A percentile compares a stretch with the other conserved stretches of the same genome.
Conservation (phyloP, 73 alveolate species). For the Symbiodinium natans region DNA sequence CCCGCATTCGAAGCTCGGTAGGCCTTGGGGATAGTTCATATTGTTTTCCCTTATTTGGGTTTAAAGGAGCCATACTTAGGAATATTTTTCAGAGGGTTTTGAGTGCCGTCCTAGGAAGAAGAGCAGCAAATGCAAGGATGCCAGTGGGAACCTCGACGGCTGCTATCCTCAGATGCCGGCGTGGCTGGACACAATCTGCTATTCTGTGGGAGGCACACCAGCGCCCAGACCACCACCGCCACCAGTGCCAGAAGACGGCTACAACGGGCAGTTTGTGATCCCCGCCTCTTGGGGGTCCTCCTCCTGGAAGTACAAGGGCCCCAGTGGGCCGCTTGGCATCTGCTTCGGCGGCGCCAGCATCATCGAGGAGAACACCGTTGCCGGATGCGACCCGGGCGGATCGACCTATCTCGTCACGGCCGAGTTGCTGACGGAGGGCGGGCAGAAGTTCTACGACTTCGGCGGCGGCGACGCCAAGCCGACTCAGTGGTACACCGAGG, state of each 20-base stretch:
- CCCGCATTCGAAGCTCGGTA: too few species aligned
- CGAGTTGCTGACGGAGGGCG: not conserved
- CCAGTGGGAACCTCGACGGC: not conserved
- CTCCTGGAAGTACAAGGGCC: not conserved
- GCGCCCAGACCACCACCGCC: not conserved
- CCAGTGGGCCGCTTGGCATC: conserved; percentile 3
- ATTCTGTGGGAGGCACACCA: not conserved
- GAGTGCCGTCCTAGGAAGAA: too few species aligned
- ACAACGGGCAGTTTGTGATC: conserved; percentile 6
- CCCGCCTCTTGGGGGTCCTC: not conserved
- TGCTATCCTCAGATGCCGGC: not conserved
- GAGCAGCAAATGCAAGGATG: conserved; percentile 4
- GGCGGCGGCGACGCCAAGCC: conserved; percentile 26
- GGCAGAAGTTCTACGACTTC: conserved; percentile 3
- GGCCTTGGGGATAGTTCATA: too few species aligned
- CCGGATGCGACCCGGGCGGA: not conserved
- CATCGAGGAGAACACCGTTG: not conserved
- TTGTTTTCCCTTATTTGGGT: too few species aligned
- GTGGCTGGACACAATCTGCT: not conserved
- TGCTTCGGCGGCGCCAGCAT: conserved; percentile 54
- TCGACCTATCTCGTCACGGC: not conserved
- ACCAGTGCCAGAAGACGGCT: not conserved
- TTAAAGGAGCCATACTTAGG: too few species aligned
- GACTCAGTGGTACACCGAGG: conserved; percentile 3
- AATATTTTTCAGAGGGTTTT: too few species aligned